Base-by-base conservation (phyloP, 139 green algal species). In the Haematococcus sp. region DNA sequence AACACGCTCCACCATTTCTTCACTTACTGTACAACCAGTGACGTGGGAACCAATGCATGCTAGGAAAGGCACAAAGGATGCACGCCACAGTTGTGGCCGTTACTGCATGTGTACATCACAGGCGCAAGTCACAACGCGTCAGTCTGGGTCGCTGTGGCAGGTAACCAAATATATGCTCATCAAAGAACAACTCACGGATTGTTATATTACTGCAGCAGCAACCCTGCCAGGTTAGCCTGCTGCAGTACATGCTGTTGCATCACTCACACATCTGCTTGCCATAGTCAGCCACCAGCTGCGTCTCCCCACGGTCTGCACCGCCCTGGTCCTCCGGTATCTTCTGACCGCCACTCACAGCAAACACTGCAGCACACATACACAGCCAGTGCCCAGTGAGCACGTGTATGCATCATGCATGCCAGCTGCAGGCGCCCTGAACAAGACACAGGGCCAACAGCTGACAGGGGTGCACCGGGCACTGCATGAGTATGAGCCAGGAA, bases 11-110 rank as follows among this genome's bases (percentile, higher is more conserved):
- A n/a, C n/a, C n/a, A n/a, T n/a, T n/a, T n/a, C n/a, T n/a, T n/a
- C n/a, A 58, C 64, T 71, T 23, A 71, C 35, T 71, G 40, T 71
- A 71, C 23, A 71, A 22, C 43, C 61, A 68, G 61, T 71, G 43
- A 2, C 40, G 22, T 22, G 35, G 22, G 40, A 71, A 71, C 64
- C 64, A 71, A 35, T 71, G 64, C 64, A 71, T 9, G 64, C 35
- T 22, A 22, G 64, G 64, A 35, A 59, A 71, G 17, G 64, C 11
- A 2, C 54, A 20, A 15, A 71, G 64, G 20, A 71, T 20, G 15
- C 11, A 32, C 23, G 43, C 43, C 20, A 71, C 64, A 4, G 34
- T 2, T 5, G 25, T 20, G 11, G 43, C 64, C n/a, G 32, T 32
- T 4, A 17, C 64, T 59, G 64, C 32, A 51, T 15, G 40, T 49